Evolutionary conservation across 169 alveolate genomes (phyloP).

Genomic region (Eimeria acervulina): DNA sequence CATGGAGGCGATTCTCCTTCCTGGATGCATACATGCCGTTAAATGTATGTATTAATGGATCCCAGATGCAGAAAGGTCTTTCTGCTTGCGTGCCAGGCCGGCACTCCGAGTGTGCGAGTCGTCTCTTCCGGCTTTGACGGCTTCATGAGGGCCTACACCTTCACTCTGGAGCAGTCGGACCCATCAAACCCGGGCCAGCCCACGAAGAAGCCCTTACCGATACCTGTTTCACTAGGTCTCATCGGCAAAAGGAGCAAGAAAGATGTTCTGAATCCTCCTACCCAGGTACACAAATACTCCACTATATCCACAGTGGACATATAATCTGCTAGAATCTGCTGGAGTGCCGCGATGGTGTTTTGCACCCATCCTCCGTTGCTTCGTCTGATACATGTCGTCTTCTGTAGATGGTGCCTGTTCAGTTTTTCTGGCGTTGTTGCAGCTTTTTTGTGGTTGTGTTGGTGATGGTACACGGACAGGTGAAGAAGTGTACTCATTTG

Average conservation of each 20-base stretch:
- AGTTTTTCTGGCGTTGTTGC: neutral
- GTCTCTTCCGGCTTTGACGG: slow-evolving; percentile 83
- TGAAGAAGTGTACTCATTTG: no score
- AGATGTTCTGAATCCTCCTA: slow-evolving; percentile 83
- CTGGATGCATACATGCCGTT: no score
- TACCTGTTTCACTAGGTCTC: slow-evolving; percentile 92
- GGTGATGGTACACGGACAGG: no score
- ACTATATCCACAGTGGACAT: no score
- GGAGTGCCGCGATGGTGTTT: no score
- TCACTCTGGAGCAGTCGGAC: slow-evolving; percentile 89
- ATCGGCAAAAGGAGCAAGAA: slow-evolving; percentile 88
- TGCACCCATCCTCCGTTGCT: no score
- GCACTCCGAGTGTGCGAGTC: slow-evolving; percentile 87
- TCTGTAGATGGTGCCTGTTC: neutral
- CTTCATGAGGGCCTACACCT: slow-evolving; percentile 83
- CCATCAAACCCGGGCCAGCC: slow-evolving; percentile 79
- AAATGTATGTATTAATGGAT: neutral
- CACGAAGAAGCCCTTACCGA: slow-evolving; percentile 92
- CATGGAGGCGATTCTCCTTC: no score
- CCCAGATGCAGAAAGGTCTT: no score
- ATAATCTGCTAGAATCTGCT: no score
- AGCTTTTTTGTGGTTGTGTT: no score
- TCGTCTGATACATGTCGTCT: no score
- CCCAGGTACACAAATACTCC: neutral
- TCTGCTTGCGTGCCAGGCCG: slow-evolving; percentile 67